Base-by-base conservation (phyloP, 352 stramenopile species). In the Globisporangium acanthophoron region DNA sequence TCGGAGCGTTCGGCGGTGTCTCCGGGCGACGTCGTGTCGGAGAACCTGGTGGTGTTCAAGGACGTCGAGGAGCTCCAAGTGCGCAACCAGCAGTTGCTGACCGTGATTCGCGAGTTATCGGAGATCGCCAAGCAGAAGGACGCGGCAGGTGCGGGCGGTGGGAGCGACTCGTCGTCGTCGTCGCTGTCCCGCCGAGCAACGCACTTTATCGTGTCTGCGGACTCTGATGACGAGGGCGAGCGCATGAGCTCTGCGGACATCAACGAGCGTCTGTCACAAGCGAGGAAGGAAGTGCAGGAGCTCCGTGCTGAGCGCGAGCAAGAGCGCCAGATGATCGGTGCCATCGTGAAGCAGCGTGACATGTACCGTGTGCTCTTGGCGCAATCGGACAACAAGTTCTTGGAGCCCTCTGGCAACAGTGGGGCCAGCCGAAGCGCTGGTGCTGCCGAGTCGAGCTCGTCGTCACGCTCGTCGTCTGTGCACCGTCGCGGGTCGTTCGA, bases 281-380 rank as follows among this genome's bases (percentile, higher is more conserved):
- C 81, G 5, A 67, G 80, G 31, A 75, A 83, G 47, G 88, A 98
- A 62, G 66, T 98, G 6, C 73, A 82, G n/a, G 71, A 80, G 27
- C 57, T 98, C 46, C 77, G 78, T 21, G 54, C 57, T 5, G 83
- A 92, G 56, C 80, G 84, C 24, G 83, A 92, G 54, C 71, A 90
- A 58, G 78, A 90, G 43, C 76, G 85, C 16, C 82, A 97, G 56
- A 87, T 98, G 66, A 94, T 98, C 11, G 71, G 78, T 16, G 87
- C 81, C 3, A 98, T 99, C 56, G 92, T 98, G 11, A 94, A 98
- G 65, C 96, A 99, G 67, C 88, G 96, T 24, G 94, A 99, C 75
- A 92, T 98, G 69, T 99, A 98, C 64, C 87, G 91, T 41, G 86
- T 96, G 27, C 73, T 98, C 20, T 69, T 98, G 12, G 81, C 85